These are phyloP conservation scores for Penicillium sp. DNA, from an alignment of 2,329 filamentous ascomycete species.

Conservation along the genomic window DNA sequence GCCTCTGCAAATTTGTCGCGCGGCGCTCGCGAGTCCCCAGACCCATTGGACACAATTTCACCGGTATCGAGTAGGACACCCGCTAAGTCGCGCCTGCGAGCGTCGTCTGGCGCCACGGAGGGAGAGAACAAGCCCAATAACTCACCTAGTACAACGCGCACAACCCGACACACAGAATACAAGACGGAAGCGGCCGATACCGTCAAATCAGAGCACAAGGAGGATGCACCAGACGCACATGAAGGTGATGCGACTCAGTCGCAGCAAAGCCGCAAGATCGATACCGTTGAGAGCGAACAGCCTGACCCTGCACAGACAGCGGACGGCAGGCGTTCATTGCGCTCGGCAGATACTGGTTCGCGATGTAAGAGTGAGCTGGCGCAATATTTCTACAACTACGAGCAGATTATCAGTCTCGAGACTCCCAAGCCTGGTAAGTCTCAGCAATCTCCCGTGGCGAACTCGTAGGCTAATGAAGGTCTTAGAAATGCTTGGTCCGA, in stretches of 20 bases:
- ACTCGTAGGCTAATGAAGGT: background rate
- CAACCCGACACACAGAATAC: constrained; percentile 13
- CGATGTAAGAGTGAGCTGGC: constrained; percentile 89
- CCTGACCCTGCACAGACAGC: constrained; percentile 2
- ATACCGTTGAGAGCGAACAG: constrained; percentile 6
- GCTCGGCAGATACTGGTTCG: constrained; percentile 78
- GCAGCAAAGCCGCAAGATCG: constrained; percentile 7
- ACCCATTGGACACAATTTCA: constrained; percentile 28
- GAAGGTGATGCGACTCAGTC: constrained; percentile 1
- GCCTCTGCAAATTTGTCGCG: constrained; percentile 6
- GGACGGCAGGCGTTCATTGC: constrained; percentile 69
- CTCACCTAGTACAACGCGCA: constrained; percentile 18
- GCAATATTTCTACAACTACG: constrained; percentile 89
- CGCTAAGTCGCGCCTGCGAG: constrained; percentile 7
- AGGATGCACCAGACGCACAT: background rate
- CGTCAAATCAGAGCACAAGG: background rate
- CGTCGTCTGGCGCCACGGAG: constrained; percentile 3
- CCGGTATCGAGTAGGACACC: constrained; percentile 6
- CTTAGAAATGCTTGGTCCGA: constrained; percentile 67
- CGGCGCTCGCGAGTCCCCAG: constrained; percentile 21
- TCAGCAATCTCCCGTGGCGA: background rate
- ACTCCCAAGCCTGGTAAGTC: constrained; percentile 69
- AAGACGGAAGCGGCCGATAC: background rate
- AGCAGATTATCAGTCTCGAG: constrained; percentile 86
- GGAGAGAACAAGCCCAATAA: constrained; percentile 7